A percentile compares a stretch with the other conserved stretches of the same genome.
phyloP scores from a whole-genome alignment of 1,284 basidiomycete species.

The Cutaneotrichosporon dermatis region DNA sequence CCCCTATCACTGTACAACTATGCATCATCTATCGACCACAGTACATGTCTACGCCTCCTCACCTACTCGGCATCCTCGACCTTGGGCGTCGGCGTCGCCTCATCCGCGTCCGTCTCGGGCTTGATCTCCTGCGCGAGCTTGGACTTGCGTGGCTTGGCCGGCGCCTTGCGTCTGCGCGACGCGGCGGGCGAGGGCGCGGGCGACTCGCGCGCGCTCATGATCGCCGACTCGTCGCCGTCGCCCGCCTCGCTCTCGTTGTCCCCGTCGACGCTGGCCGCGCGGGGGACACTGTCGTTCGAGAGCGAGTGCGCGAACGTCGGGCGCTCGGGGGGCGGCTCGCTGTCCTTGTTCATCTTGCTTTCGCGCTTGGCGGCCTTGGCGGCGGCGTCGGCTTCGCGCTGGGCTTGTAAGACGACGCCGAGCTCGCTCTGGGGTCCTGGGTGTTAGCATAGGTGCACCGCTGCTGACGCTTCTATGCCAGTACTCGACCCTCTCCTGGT shows the following conservation, averaged over 20 bases:
- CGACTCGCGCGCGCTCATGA: constrained; percentile 5
- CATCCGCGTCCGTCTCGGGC: constrained; percentile 1
- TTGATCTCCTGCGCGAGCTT: constrained; percentile 44
- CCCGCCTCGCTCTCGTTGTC: constrained; percentile 28
- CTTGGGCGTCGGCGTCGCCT: background rate
- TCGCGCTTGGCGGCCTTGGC: constrained; percentile 21
- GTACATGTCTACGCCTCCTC: too few species aligned
- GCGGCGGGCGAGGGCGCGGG: constrained; percentile 7
- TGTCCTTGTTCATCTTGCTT: constrained; percentile 12
- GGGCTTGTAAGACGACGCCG: constrained; percentile 29
- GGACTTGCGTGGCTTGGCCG: constrained; percentile 32
- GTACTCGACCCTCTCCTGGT: too few species aligned
- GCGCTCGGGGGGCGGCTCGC: constrained; percentile 15
- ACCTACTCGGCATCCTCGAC: background rate
- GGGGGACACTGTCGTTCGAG: constrained; percentile 20
- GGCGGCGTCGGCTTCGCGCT: constrained; percentile 35
- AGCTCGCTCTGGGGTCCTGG: constrained; percentile 39
- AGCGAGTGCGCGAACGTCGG: constrained; percentile 11
- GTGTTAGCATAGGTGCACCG: constrained; percentile 5
- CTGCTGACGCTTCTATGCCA: too few species aligned
- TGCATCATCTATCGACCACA: constrained; percentile 2
- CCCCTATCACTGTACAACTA: constrained; percentile 13
- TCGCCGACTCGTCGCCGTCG: constrained; percentile 26
- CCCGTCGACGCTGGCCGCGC: constrained; percentile 7
- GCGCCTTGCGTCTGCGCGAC: constrained; percentile 8